Conservation (phyloP, 768 basidiomycete genomes). For the Cystofilobasidium capitatum region DNA sequence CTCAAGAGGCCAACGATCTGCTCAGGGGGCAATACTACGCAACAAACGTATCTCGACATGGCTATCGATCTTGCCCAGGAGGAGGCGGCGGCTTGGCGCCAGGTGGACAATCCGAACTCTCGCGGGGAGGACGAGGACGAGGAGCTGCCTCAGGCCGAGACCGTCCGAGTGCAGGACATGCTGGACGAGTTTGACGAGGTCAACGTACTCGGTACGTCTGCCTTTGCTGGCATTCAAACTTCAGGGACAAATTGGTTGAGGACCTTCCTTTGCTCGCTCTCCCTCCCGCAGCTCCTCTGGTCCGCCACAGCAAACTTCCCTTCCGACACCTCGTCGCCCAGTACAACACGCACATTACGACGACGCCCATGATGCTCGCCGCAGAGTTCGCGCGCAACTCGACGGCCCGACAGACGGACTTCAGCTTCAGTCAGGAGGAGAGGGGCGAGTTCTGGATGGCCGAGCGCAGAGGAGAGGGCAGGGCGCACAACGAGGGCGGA, state of each 20-base stretch:
- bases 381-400: slow-evolving; percentile 44
- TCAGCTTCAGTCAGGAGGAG: slow-evolving; percentile 41
- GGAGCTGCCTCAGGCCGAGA: slow-evolving; percentile 11
- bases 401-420: slow-evolving; percentile 43
- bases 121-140: neutral
- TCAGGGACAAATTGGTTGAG: neutral
- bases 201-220: slow-evolving; percentile 38
- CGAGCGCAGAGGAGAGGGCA: slow-evolving; percentile 23
- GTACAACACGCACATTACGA: slow-evolving; percentile 45
- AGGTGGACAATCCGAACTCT: no score
- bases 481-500: slow-evolving; percentile 12
- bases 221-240: neutral
- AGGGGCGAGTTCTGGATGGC: slow-evolving; percentile 43
- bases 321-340: slow-evolving; percentile 43
- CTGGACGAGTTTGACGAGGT: slow-evolving; percentile 36
- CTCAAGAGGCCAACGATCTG: no score
- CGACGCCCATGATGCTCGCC: slow-evolving; percentile 45
- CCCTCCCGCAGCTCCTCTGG: slow-evolving; percentile 38
- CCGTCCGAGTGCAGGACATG: slow-evolving; percentile 38
- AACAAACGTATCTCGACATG: no score
- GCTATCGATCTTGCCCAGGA: no score
- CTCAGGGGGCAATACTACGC: no score
- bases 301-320: slow-evolving; percentile 45
- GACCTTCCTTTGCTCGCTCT: neutral
- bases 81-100: no score